phyloP scores from a whole-genome alignment of 495 filamentous ascomycete species.

The Delitschia confertaspora region DNA sequence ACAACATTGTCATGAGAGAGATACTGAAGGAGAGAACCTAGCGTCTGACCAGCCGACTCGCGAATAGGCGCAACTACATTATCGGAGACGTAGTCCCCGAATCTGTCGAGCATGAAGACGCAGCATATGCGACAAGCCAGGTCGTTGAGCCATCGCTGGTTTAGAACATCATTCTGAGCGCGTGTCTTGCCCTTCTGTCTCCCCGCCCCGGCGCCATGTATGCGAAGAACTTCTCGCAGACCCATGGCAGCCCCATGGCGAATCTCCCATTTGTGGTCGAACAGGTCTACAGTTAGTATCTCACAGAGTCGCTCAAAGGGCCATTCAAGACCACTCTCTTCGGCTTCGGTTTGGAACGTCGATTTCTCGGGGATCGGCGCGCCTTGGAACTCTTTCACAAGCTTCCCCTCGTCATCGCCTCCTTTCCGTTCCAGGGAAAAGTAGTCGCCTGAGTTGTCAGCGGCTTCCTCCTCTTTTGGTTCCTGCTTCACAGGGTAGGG shows the following conservation, averaged over 20 bases:
- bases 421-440: constrained; percentile 74
- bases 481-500: constrained; percentile 61
- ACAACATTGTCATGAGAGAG: constrained; percentile 66
- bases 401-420: constrained; percentile 77
- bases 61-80: constrained; percentile 92
- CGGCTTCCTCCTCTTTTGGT: constrained; percentile 47
- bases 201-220: constrained; percentile 88
- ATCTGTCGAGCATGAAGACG: constrained; percentile 93
- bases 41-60: constrained; percentile 91
- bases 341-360: constrained; percentile 57
- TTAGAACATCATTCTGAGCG: constrained; percentile 65
- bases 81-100: constrained; percentile 95
- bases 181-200: constrained; percentile 60
- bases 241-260: constrained; percentile 97
- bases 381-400: constrained; percentile 95
- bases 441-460: constrained; percentile 56
- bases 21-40: constrained; percentile 80
- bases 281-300: constrained; percentile 82
- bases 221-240: constrained; percentile 79
- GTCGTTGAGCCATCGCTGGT: constrained; percentile 82
- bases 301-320: constrained; percentile 91
- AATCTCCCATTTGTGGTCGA: constrained; percentile 91
- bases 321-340: constrained; percentile 79
- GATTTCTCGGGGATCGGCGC: constrained; percentile 55
- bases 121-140: constrained; percentile 85